phyloP scores from a whole-genome alignment of 2,329 filamentous ascomycete species.

The Mycosphaerelloides madeirae region DNA sequence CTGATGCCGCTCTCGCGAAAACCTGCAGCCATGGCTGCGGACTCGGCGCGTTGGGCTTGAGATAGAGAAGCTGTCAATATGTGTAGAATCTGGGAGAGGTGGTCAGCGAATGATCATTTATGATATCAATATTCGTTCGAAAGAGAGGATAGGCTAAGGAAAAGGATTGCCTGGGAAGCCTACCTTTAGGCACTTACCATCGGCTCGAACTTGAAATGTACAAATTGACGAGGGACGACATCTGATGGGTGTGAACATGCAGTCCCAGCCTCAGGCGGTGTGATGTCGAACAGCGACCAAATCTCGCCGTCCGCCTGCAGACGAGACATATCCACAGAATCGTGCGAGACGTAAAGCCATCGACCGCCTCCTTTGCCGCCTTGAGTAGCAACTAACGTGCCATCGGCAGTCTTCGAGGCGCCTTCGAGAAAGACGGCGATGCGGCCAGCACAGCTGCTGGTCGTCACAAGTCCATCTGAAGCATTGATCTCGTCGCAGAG shows the following conservation, averaged over 20 bases:
- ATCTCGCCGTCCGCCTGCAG: conserved; percentile 14
- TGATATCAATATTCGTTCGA: not conserved
- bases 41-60: conserved; percentile 70
- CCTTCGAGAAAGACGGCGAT: conserved; percentile 87
- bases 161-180: not conserved
- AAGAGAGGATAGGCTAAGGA: not conserved
- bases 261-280: conserved; percentile 4
- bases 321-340: conserved; percentile 49
- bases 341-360: conserved; percentile 88
- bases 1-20: conserved; percentile 83
- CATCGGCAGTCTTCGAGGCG: conserved; percentile 41
- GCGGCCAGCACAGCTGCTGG: conserved; percentile 85
- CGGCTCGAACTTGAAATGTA: conserved; percentile 91
- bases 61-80: conserved; percentile 70
- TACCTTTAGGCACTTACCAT: conserved; percentile 61
- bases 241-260: conserved; percentile 4
- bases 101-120: not conserved
- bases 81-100: conserved; percentile 70
- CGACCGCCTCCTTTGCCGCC: conserved; percentile 81
- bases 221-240: conserved; percentile 33
- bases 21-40: conserved; percentile 72
- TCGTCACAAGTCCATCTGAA: conserved; percentile 74
- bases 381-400: conserved; percentile 49
- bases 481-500: conserved; percentile 76
- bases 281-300: conserved; percentile 15